These are phyloP conservation scores for Curvularia eragrostidis DNA, from an alignment of 2,329 filamentous ascomycete genomes.

Conservation along the genomic window DNA sequence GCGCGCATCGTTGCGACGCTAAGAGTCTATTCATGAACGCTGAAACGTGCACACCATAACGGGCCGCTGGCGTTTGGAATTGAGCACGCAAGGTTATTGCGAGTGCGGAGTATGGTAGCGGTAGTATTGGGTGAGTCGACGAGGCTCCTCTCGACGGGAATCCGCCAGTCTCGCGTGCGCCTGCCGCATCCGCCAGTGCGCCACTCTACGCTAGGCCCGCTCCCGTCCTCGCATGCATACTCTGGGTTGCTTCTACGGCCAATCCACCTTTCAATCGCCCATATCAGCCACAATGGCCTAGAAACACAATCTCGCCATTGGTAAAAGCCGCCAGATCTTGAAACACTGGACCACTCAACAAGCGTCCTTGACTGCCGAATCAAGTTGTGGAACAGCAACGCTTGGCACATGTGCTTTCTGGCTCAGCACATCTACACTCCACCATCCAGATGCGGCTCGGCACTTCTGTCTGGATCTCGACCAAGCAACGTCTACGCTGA, in stretches of 20 bases:
- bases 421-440: neutral
- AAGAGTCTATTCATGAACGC: neutral
- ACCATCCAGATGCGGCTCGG: neutral
- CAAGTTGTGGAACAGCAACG: neutral
- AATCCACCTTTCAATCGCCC: constrained; percentile 3
- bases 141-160: neutral
- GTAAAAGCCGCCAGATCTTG: neutral
- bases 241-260: neutral
- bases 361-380: neutral
- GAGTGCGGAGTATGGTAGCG: neutral
- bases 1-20: constrained; percentile 4
- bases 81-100: neutral
- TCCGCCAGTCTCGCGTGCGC: constrained; percentile 8
- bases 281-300: neutral
- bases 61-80: constrained; percentile 4
- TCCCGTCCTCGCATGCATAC: constrained; percentile 6
- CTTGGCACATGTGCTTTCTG: neutral
- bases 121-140: neutral
- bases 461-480: neutral
- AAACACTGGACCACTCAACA: constrained; percentile 1
- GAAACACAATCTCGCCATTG: neutral
- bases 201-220: constrained; percentile 5
- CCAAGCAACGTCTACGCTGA: neutral
- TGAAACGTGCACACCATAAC: constrained; percentile 9
- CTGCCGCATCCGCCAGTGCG: constrained; percentile 9